A percentile compares a stretch with the other conserved stretches of the same genome.
Conservation (phyloP, 176 grass and related monocot species). For the Cenchrus fungigraminus region DNA sequence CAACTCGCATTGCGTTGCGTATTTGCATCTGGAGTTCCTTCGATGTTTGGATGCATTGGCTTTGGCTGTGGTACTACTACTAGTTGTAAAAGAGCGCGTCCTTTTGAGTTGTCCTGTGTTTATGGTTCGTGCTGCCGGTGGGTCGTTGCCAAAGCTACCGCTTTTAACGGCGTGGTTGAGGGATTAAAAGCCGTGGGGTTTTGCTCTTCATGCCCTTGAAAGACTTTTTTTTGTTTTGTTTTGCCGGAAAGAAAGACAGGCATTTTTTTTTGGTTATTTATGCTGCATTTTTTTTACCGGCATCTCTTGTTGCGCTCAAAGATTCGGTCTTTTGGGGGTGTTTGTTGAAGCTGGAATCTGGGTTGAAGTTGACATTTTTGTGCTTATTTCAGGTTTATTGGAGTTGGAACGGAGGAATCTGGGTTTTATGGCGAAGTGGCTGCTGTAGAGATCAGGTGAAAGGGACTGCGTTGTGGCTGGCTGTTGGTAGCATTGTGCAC, state of each 20-base stretch:
- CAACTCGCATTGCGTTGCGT: too few relatives aligned
- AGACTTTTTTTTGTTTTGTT: neutral
- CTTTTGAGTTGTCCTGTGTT: slow-evolving; percentile 37
- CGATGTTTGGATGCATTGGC: neutral
- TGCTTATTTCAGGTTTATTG: slow-evolving; percentile 37
- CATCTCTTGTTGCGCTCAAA: neutral
- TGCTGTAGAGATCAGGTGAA: slow-evolving; percentile 50
- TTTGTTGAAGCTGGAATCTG: neutral
- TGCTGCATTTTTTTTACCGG: neutral
- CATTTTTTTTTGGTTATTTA: neutral
- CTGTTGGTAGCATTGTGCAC: neutral
- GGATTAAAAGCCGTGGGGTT: slow-evolving; percentile 33
- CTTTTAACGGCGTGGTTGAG: slow-evolving; percentile 36
- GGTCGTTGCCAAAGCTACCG: neutral
- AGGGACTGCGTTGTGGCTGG: slow-evolving; percentile 37
- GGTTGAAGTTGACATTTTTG: neutral
- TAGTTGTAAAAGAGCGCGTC: neutral
- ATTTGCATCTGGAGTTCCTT: neutral
- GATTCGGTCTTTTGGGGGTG: slow-evolving; percentile 16
- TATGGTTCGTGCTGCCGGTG: neutral
- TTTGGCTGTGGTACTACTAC: too few relatives aligned
- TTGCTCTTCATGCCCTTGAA: neutral
- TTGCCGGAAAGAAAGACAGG: neutral
- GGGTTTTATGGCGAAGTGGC: neutral
- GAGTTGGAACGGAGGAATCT: slow-evolving; percentile 14